Evolutionary conservation across 768 basidiomycete species (phyloP), one percentile per base, ranked within the genome.

Genomic region (Russula sp.): DNA sequence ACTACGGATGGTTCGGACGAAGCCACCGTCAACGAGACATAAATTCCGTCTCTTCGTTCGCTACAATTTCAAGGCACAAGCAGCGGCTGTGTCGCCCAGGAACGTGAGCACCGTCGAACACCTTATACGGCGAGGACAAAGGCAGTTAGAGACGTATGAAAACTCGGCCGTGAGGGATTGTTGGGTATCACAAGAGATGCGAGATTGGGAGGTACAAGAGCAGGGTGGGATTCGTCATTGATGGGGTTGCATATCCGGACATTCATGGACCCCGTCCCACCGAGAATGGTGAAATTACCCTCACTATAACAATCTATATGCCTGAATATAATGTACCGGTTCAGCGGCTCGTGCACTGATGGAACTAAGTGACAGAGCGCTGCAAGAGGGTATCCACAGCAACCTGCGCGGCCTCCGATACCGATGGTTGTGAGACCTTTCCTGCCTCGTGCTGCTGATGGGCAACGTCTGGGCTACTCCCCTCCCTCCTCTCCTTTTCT

Each of bases 51-150:
- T 89, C 51, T 82, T 83, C 71, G 77, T 89, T 37, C 87, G 84
- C 63, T 86, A 87, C 71, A 81, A 77, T 13, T 93, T 94, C 73
- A 87, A 76, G 70, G 77, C 77, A 6, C 86, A 87, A 68, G 86
- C 88, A 5, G 69, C 77, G 5, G 76, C 76, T 1, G 77, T 90
- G 31, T 82, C 87, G 4, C 80, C 86, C 6, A 83, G 88, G 11
- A 82, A 89, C 59, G 77, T 92, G 63, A 78, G 79, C 59, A 82
- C 82, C 9, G 81, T 93, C 42, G 91, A 94, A 68, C 86, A 91
- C 71, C 77, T 91, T 39, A 70, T 94, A n/a, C 81, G 91, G 51
- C 83, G 82, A 58, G 88, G 88, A 2, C 73, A 68, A 54, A 77
- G 84, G 64, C 88, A 90, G 67, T 68, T 92, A 44, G 88, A 89